Conservation (phyloP, 306 rosid genomes). For the Glycine soja region DNA sequence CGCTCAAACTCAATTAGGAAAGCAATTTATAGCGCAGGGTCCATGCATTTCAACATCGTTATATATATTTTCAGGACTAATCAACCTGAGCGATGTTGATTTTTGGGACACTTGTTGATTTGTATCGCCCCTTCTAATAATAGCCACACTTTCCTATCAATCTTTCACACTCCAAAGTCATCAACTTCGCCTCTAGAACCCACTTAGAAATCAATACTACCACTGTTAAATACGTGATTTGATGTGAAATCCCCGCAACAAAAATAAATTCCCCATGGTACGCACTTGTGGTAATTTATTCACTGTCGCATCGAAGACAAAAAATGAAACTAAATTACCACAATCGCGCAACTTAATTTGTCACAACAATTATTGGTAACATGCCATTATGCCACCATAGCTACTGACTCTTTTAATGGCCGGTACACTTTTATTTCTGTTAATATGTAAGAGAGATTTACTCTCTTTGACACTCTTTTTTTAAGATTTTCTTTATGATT, state of each 20-base stretch:
- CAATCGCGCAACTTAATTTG: background rate
- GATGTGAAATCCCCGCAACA: background rate
- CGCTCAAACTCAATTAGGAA: background rate
- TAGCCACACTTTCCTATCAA: background rate
- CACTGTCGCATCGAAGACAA: background rate
- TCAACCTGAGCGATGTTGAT: slow-evolving; percentile 9
- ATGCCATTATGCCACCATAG: background rate
- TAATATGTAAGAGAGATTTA: no score
- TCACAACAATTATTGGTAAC: background rate
- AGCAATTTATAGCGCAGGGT: background rate
- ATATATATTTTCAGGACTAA: background rate
- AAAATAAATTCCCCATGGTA: background rate
- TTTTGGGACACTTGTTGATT: slow-evolving; percentile 3
- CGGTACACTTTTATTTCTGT: background rate
- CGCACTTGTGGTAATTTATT: background rate
- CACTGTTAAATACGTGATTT: background rate
- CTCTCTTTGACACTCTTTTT: no score
- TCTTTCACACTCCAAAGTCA: background rate
- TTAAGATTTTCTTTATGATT: no score
- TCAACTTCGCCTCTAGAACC: slow-evolving; percentile 8
- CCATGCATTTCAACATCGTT: background rate
- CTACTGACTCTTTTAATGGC: background rate
- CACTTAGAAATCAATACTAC: slow-evolving; percentile 7
- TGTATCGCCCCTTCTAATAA: background rate
- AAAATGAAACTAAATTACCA: background rate